Conservation (phyloP, 208 protist species). For the Phytomonas francai region DNA sequence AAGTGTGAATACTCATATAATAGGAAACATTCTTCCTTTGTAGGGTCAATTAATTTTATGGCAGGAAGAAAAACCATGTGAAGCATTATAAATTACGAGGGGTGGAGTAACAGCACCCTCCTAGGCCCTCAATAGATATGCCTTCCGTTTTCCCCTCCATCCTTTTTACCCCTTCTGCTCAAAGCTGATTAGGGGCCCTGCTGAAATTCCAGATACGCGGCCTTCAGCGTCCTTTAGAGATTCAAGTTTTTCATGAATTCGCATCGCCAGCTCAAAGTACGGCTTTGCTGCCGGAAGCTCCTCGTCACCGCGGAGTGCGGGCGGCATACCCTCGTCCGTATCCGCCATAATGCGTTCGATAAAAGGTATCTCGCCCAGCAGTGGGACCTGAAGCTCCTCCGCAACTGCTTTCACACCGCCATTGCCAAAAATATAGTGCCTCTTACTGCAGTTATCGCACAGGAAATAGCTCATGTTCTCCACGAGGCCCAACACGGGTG, state of each 20-base stretch:
- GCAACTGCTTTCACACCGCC: slow-evolving; percentile 81
- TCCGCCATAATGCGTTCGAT: slow-evolving; percentile 83
- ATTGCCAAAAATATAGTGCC: slow-evolving; percentile 91
- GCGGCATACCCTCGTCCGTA: slow-evolving; percentile 88
- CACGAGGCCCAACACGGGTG: slow-evolving; percentile 93
- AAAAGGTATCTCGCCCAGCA: slow-evolving; percentile 92
- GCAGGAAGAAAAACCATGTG: background rate
- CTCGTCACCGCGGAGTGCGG: slow-evolving; percentile 77
- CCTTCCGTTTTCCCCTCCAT: background rate
- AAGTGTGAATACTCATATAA: background rate
- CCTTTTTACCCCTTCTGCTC: background rate
- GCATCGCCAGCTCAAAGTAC: slow-evolving; percentile 70
- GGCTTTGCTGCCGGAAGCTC: slow-evolving; percentile 57
- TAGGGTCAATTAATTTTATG: background rate
- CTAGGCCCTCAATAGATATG: background rate
- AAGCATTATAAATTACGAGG: background rate
- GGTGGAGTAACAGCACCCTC: background rate
- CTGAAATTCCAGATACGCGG: background rate
- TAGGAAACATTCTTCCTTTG: background rate
- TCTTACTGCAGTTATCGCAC: slow-evolving; percentile 86
- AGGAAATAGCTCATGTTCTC: slow-evolving; percentile 98
- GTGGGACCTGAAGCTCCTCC: slow-evolving; percentile 80
- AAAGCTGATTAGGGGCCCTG: background rate
- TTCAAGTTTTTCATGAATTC: slow-evolving; percentile 29
- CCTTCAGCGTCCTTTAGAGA: background rate